Percentiles rank a stretch among this genome's conserved stretches.
These are phyloP conservation scores for Alternaria triticimaculans DNA, from an alignment of 2,329 filamentous ascomycete genomes.

Conservation along the genomic window DNA sequence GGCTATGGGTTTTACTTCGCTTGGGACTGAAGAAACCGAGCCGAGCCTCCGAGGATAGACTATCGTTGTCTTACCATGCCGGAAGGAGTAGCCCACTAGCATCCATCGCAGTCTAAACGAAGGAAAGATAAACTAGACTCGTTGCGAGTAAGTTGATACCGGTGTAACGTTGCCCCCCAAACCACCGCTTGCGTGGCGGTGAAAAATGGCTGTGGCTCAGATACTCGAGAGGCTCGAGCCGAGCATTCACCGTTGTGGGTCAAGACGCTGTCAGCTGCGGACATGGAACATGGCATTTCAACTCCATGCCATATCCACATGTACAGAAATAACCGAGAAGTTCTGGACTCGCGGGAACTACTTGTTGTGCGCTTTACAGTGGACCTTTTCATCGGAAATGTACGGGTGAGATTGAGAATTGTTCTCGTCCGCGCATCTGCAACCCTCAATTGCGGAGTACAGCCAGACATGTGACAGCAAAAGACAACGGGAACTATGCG, in stretches of 20 bases:
- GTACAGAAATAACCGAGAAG: background rate
- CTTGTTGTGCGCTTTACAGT: background rate
- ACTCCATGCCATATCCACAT: background rate
- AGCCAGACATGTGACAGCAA: constrained; percentile 2
- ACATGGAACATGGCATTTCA: background rate
- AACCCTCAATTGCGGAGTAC: background rate
- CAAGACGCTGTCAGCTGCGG: background rate
- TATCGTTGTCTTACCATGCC: background rate
- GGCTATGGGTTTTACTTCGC: background rate
- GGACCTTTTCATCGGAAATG: constrained; percentile 5
- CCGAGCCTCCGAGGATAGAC: background rate
- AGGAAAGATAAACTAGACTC: background rate
- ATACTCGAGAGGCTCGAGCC: background rate
- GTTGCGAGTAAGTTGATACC: background rate
- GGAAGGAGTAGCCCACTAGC: background rate
- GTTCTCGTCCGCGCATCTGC: constrained; percentile 11
- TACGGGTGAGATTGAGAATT: constrained; percentile 1
- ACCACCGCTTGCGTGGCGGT: background rate
- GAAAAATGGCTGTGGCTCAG: constrained; percentile 1
- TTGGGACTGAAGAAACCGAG: background rate
- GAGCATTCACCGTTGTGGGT: constrained; percentile 1
- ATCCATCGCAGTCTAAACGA: background rate
- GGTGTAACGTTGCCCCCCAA: background rate
- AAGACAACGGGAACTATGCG: background rate
- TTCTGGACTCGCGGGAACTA: constrained; percentile 8